phyloP scores from a whole-genome alignment of 305 asterid species.

The Petunia hybrid region DNA sequence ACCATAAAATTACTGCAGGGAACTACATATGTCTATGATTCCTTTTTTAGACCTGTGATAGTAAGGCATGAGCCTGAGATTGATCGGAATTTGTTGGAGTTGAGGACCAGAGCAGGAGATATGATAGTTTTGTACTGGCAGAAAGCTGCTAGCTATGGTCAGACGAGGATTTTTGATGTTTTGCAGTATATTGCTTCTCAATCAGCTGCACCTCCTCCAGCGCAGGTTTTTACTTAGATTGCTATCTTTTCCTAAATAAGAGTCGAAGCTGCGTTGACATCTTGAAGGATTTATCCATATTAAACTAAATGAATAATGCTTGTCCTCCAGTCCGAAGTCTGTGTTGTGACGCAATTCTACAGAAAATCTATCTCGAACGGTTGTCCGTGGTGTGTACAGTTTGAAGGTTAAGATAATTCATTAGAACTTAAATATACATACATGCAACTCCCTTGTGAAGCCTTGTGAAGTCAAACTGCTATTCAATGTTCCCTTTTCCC shows the following conservation, averaged over 20 bases:
- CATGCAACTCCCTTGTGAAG: slow-evolving; percentile 1
- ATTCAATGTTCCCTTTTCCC: neutral
- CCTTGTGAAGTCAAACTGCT: neutral
- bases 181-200: slow-evolving; percentile 88
- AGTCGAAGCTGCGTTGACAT: neutral
- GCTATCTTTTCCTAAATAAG: neutral
- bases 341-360: neutral
- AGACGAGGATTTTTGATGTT: slow-evolving; percentile 79
- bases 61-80: slow-evolving; percentile 87
- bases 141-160: slow-evolving; percentile 68
- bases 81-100: slow-evolving; percentile 82
- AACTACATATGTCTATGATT: slow-evolving; percentile 83
- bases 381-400: neutral
- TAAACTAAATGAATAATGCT: neutral
- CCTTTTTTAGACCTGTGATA: slow-evolving; percentile 86
- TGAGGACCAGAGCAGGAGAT: slow-evolving; percentile 84
- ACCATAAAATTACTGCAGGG: slow-evolving; percentile 66
- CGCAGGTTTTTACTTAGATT: slow-evolving; percentile 59
- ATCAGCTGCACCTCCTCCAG: slow-evolving; percentile 62
- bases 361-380: neutral
- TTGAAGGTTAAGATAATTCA: neutral
- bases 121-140: slow-evolving; percentile 64
- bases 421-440: neutral
- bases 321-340: neutral
- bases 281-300: neutral